Evolutionary conservation across 345 rosid species (phyloP).

Genomic region (Corchorus olitorius): DNA sequence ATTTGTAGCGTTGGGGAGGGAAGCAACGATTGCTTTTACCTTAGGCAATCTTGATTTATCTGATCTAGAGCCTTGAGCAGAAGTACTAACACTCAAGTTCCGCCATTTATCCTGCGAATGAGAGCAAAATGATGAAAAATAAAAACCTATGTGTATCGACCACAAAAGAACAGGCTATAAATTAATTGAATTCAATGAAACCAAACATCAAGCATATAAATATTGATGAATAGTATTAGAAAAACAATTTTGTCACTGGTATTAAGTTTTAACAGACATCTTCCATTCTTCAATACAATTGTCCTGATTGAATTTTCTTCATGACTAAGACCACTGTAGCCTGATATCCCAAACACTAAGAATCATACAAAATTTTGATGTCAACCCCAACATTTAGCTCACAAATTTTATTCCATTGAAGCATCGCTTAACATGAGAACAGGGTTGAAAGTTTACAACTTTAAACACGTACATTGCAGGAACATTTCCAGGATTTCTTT

Average conservation of each 20-base stretch:
- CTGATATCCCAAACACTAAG: background rate
- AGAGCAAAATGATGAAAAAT: conserved; percentile 12
- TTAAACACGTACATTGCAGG: background rate
- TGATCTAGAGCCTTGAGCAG: conserved; percentile 50
- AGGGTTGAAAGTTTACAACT: background rate
- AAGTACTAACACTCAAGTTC: conserved; percentile 61
- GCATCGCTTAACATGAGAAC: background rate
- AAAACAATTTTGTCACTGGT: background rate
- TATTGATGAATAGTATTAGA: background rate
- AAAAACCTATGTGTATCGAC: background rate
- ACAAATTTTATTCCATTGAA: background rate
- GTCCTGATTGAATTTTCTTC: background rate
- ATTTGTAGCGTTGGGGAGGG: conserved; percentile 24
- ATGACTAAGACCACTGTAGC: background rate
- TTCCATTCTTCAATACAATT: background rate
- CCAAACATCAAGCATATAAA: no score
- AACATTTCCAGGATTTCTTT: background rate
- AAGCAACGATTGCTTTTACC: conserved; percentile 31
- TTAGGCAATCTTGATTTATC: conserved; percentile 55
- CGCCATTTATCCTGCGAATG: conserved; percentile 80
- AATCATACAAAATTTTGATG: background rate
- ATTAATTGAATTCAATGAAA: background rate
- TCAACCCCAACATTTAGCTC: background rate
- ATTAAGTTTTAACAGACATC: background rate
- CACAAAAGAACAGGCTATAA: background rate